Percentiles rank a stretch among this genome's conserved stretches.
Conservation (phyloP, 768 basidiomycete species). For the Leucogyrophana mollusca region DNA sequence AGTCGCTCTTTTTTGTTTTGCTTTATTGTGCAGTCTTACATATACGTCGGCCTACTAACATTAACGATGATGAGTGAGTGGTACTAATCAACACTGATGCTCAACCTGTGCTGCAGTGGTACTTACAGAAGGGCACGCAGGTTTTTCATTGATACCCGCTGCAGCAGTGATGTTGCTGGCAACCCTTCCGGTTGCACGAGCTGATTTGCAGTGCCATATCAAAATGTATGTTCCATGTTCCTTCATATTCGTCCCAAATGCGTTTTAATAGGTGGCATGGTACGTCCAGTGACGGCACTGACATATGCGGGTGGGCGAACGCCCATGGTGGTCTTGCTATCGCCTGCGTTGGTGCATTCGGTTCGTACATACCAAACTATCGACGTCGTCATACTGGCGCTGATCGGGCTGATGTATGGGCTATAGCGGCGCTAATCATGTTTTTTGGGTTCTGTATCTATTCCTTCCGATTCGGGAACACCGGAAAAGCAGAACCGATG, state of each 20-base stretch:
- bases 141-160: not conserved
- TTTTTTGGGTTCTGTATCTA: not conserved
- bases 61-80: too few relatives aligned
- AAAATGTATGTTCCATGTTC: not conserved
- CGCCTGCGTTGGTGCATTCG: not conserved
- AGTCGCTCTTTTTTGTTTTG: not conserved
- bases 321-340: not conserved
- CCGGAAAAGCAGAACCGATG: too few relatives aligned
- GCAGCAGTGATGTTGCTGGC: not conserved
- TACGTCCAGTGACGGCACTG: not conserved
- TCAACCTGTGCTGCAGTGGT: not conserved
- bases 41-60: too few relatives aligned
- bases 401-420: too few relatives aligned
- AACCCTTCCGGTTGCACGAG: not conserved
- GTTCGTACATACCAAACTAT: not conserved
- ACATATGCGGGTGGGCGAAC: not conserved
- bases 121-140: not conserved
- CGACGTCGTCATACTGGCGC: not conserved
- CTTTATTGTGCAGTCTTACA: too few relatives aligned
- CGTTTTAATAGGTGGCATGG: too few relatives aligned
- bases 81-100: not conserved
- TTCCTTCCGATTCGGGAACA: not conserved
- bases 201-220: slow-evolving; percentile 1
- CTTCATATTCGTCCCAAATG: not conserved
- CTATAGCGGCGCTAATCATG: too few relatives aligned